Base-by-base conservation (phyloP, 495 filamentous ascomycete species). In the Xylaria telfairii region DNA sequence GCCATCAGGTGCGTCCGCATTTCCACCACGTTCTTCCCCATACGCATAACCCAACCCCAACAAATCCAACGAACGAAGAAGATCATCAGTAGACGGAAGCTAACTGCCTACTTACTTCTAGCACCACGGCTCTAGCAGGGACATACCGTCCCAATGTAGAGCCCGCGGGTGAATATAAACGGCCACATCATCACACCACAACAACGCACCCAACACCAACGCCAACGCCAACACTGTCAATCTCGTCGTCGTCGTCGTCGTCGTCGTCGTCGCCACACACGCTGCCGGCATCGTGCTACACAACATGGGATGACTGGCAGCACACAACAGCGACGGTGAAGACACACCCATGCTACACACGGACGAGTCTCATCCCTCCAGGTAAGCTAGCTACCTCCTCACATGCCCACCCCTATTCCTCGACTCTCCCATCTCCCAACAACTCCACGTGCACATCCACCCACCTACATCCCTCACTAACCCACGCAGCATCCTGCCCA, bases 281-380 rank as follows among this genome's bases (percentile, higher is more conserved):
- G 9, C 19, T 78, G 30, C 74, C 75, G 4, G 77, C 47, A 2
- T 61, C 72, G 32, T 79, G 77, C 65, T 73, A 71, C 37, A 79
- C 74, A n/a, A 77, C 74, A 0, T 57, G 73, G 24, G 70, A 69
- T 41, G 76, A 76, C 68, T 74, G 66, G 41, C 53, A 62, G 57
- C 73, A 74, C 49, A 72, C 72, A 8, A 77, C 73, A 21, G 72
- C 73, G 1, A 65, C 70, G 53, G 69, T 75, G 17, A 67, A 71
- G 65, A 74, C 74, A 8, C 70, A 74, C 60, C 39, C 61, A 21
- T 78, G 76, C 69, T 78, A 78, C 51, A 74, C 76, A 24, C 69
- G 71, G 44, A 76, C 74, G 4, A 66, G 61, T 26, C 49, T 60
- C 3, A 42, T 56, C 4, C 71, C 65, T 26, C 46, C 73, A 1